Conservation (phyloP, 2,329 filamentous ascomycete species). For the Ophiostoma pallidulum region DNA sequence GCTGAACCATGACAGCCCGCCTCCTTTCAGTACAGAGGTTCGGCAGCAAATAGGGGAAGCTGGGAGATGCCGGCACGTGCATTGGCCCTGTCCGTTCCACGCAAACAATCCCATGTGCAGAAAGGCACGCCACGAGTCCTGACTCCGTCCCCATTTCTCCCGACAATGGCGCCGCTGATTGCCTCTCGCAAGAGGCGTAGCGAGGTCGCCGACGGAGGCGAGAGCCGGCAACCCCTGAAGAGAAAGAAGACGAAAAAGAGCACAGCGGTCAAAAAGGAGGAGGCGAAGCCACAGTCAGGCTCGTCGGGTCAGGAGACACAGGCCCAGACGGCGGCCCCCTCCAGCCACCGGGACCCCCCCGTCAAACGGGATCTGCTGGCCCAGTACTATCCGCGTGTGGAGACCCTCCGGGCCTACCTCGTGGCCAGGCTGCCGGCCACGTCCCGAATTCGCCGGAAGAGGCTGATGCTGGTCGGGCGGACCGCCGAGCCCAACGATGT, state of each 20-base stretch:
- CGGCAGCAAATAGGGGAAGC: too few relatives aligned
- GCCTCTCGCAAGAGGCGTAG: too few relatives aligned
- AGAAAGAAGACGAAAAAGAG: background rate
- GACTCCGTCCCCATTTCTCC: too few relatives aligned
- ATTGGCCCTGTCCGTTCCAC: too few relatives aligned
- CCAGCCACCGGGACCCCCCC: background rate
- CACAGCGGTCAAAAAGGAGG: background rate
- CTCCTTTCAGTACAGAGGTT: too few relatives aligned
- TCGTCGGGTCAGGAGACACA: background rate
- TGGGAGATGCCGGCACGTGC: too few relatives aligned
- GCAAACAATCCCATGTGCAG: too few relatives aligned
- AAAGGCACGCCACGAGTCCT: too few relatives aligned
- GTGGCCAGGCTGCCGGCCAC: slow-evolving; percentile 54
- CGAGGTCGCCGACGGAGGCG: too few relatives aligned
- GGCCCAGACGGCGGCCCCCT: too few relatives aligned
- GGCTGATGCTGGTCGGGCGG: slow-evolving; percentile 30
- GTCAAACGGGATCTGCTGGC: slow-evolving; percentile 53
- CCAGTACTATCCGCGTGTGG: slow-evolving; percentile 56
- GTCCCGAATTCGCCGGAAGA: slow-evolving; percentile 53
- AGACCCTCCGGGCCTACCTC: slow-evolving; percentile 62
- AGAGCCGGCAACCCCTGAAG: background rate
- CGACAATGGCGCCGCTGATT: too few relatives aligned
- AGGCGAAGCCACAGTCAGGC: background rate
- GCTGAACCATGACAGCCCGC: too few relatives aligned
- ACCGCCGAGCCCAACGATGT: slow-evolving; percentile 13